Base-by-base conservation (phyloP, 305 asterid species). In the Fraxinus velutina region DNA sequence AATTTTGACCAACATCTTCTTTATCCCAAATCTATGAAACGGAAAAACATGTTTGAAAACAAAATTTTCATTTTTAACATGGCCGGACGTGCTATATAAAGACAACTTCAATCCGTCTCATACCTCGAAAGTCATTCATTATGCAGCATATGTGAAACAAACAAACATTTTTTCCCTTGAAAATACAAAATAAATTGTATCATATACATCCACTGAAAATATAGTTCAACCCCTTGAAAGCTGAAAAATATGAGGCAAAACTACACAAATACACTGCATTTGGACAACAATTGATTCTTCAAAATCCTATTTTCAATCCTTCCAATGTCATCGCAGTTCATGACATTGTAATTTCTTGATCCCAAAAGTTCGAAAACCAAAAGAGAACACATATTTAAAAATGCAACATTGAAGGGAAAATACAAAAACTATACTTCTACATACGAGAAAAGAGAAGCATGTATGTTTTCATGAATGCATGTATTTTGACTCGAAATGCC, bases 251-350 rank as follows among this genome's bases (percentile, higher is more conserved):
- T 30, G 82, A 86, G 84, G 84, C 89, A 86, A 86, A 33, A 73
- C 37, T 27, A 33, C 7, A 36, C 86, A 88, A 89, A 87, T 80
- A 78, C 88, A 86, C 73, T 84, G 88, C 89, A 87, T 83, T 84
- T 76, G 73, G 81, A 79, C 79, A 76, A 83, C 81, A 82, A 77
- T 10, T 73, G 73, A 82, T 77, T 75, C 84, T 77, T 71, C 89
- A 85, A 24, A 50, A 85, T 79, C 82, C 87, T 66, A 82, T 81
- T 73, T 82, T 68, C 85, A 82, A 86, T 73, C 77, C 76, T 85
- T 83, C 64, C 83, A 81, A 83, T 78, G 90, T 86, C 88, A 87
- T 86, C 89, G 82, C 83, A 85, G 87, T 83, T 79, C 86, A 86
- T 85, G 85, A 87, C 90, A 85, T 76, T 60, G 81, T 75, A 68